Evolutionary conservation across 139 green algal species (phyloP), one percentile per base, ranked within the genome.

Genomic region (Zygnema circumcarinatum): DNA sequence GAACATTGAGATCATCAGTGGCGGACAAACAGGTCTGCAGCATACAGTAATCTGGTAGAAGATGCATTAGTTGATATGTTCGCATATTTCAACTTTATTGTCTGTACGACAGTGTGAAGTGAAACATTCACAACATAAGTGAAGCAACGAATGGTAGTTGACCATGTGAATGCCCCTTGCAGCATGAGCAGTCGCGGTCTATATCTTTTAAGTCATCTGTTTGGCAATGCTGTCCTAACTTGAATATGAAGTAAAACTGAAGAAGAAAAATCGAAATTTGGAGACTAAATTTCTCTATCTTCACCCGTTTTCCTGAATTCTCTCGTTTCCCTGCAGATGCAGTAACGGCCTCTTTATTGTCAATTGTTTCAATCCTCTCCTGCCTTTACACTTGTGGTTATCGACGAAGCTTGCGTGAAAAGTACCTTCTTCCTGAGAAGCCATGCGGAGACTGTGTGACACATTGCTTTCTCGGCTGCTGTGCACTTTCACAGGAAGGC

Each of bases 401-500:
- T 74, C 81, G 81, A 40, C 25, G 16, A 52, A 76, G 38, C 40
- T 41, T 87, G 33, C 56, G 81, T 16, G 33, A 83, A 25, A 81
- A 81, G 32, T 87, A 81, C 20, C 25, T 73, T n/a, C 56, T 87
- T 72, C 81, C 81, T 2, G 32, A 25, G 25, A 56, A 38, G 1
- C 33, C 67, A 0, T 80, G 36, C 20, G 81, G 81, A 42, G 81
- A 87, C 67, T 87, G 81, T 74, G 29, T 83, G 21, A 31, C 32
- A 54, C 83, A 88, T 62, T 74, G 33, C 1, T 88, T 74, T 38
- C 79, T 74, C 68, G 2, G 35, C 73, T 52, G n/a, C 0, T 88
- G 83, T 76, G 83, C 83, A 16, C 16, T 88, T 2, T 74, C n/a
- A 21, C 83, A 88, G 39, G 83, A 88, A 76, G 74, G 52, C 29